These are phyloP conservation scores for Trichophyton verrucosum DNA, from an alignment of 2,329 filamentous ascomycete species.

Conservation along the genomic window DNA sequence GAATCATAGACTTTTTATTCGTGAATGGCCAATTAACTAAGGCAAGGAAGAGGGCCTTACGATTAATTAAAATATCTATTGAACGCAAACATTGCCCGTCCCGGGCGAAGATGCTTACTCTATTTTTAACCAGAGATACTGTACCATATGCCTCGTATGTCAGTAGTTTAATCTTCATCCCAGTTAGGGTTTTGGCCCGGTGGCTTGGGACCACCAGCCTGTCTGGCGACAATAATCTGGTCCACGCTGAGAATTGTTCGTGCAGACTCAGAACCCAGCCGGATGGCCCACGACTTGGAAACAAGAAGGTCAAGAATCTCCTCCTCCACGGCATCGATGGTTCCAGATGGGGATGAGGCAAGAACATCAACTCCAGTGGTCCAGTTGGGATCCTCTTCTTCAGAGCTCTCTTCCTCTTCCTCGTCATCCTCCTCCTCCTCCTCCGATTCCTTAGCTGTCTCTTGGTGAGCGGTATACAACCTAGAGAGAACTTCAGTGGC, in stretches of 20 bases:
- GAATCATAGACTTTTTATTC: not conserved
- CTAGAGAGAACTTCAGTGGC: slow-evolving; percentile 92
- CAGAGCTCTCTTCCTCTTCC: slow-evolving; percentile 25
- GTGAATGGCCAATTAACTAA: not conserved
- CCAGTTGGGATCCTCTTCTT: slow-evolving; percentile 66
- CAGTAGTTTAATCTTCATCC: slow-evolving; percentile 47
- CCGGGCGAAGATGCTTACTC: not conserved
- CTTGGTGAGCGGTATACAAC: slow-evolving; percentile 84
- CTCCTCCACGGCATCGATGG: slow-evolving; percentile 70
- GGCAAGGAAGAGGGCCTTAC: not conserved
- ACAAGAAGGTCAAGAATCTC: slow-evolving; percentile 87
- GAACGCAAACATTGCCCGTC: not conserved
- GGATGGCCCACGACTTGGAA: slow-evolving; percentile 92
- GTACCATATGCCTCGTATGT: not conserved
- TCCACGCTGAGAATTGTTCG: slow-evolving; percentile 91
- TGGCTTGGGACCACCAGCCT: slow-evolving; percentile 94
- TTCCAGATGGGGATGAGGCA: slow-evolving; percentile 68
- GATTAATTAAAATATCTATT: not conserved
- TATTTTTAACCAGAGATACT: not conserved
- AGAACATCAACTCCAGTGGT: slow-evolving; percentile 90
- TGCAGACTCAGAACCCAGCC: slow-evolving; percentile 87
- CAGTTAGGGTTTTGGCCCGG: slow-evolving; percentile 79
- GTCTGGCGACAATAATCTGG: slow-evolving; percentile 96
- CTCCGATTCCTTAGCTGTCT: slow-evolving; percentile 37
- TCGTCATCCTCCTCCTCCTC: slow-evolving; percentile 17